phyloP scores from a whole-genome alignment of 176 grass and related monocot species.

The Carex pumila region DNA sequence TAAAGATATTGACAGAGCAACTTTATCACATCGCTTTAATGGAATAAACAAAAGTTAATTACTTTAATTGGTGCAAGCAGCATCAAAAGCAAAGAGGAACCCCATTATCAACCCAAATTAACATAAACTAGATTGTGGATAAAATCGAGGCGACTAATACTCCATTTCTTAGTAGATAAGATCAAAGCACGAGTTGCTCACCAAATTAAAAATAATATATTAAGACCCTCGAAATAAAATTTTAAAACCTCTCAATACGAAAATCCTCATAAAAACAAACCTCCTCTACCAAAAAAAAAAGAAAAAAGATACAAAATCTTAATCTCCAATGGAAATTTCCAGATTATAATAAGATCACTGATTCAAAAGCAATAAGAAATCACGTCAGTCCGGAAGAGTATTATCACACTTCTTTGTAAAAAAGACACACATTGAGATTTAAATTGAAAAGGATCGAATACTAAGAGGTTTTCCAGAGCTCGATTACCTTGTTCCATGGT shows the following conservation, averaged over 20 bases:
- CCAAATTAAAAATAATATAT: background rate
- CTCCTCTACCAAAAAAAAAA: background rate
- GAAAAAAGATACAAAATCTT: background rate
- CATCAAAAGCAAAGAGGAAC: background rate
- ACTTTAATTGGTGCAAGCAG: background rate
- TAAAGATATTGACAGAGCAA: background rate
- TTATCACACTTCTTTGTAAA: background rate
- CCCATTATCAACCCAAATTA: constrained; percentile 13
- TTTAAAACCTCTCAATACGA: background rate
- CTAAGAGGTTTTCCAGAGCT: background rate
- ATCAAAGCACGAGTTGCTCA: background rate
- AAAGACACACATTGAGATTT: background rate
- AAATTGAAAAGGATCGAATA: background rate
- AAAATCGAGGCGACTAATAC: background rate
- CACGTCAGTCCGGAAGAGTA: background rate
- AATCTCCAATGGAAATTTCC: background rate
- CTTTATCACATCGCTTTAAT: constrained; percentile 3
- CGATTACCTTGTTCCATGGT: constrained; percentile 11
- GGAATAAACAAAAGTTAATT: background rate
- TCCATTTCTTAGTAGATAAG: background rate
- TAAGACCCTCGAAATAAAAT: background rate
- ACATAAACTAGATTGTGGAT: background rate
- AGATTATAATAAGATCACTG: background rate
- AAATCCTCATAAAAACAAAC: background rate
- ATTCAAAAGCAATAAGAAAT: background rate